Base-by-base conservation (phyloP, 1,139 yeast species). In the Blastobotrys malaysiensis region DNA sequence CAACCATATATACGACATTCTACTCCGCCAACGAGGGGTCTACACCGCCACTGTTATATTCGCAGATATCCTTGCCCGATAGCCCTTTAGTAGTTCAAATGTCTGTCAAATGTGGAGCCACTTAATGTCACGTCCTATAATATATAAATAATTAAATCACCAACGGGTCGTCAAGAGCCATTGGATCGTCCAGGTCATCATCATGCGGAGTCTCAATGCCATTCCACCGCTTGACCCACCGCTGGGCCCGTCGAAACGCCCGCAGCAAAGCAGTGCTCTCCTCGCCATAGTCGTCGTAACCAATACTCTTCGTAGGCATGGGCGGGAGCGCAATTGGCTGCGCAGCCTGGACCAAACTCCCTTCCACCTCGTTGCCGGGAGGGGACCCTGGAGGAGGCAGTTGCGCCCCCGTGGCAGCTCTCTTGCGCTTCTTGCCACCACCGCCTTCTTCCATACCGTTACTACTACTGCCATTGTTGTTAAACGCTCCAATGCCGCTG, bases 241-340 rank as follows among this genome's bases (percentile, higher is more conserved):
- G 56, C 16, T 54, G 50, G 4, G 69, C 61, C 14, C 65, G 48
- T 24, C 66, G 52, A 43, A 66, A 56, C 5, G 66, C 61, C 11
- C 55, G 55, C 6, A 63, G 60, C 36, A 61, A 45, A 0, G 66
- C 59, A 5, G 55, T 50, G 26, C 59, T 55, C 51, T 65, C 67
- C 52, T 66, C 69, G 11, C 69, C 69, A 48, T 56, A 64, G 52
- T 66, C 68, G 6, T 54, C 55, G 16, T 45, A 49, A 21, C 46
- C 51, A 22, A 45, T 44, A 43, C 47, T 49, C n/a, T 20, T 9
- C 20, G 39, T 31, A n/a, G 39, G 39, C 39, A 31, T 31, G 5
- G 39, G 39, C 39, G 39, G 39, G 7, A 31, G 39, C 39, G 39
- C 16, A 31, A 31, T 31, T 13, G 39, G 39, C 39, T 31, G 39